These are phyloP conservation scores for Vinca major DNA, from an alignment of 305 asterid species.

Conservation along the genomic window DNA sequence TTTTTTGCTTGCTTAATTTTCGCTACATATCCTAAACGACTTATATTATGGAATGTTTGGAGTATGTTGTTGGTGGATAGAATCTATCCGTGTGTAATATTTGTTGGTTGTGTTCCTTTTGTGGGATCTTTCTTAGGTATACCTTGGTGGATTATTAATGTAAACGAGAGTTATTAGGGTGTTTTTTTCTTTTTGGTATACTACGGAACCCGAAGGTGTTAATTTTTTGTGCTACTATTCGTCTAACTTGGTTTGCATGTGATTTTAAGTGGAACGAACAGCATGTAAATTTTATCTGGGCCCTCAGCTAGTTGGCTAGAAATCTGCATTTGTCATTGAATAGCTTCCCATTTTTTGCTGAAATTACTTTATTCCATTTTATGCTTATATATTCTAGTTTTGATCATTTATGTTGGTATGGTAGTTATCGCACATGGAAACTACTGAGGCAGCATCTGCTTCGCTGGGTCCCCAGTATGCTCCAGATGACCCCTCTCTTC, in stretches of 20 bases:
- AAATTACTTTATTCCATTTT: neutral
- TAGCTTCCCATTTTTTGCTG: neutral
- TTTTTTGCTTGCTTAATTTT: too few relatives aligned
- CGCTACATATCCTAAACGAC: too few relatives aligned
- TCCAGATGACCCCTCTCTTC: constrained; percentile 84
- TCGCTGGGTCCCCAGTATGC: constrained; percentile 75
- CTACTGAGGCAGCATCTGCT: constrained; percentile 58
- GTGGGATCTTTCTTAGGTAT: neutral
- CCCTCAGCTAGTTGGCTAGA: neutral
- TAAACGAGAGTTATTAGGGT: too few relatives aligned
- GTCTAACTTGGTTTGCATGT: neutral
- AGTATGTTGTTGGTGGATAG: neutral
- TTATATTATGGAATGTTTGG: too few relatives aligned
- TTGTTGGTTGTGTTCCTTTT: neutral
- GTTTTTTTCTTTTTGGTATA: neutral
- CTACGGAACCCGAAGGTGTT: neutral
- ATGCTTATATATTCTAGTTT: neutral
- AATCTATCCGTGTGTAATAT: neutral
- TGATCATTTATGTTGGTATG: neutral
- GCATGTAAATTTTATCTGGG: neutral
- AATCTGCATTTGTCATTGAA: neutral
- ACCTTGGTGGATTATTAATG: too few relatives aligned
- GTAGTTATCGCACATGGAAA: constrained; percentile 33
- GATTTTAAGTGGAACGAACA: neutral
- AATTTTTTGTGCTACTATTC: neutral